These are phyloP conservation scores for Fusarium marasasianum DNA, from an alignment of 2,329 filamentous ascomycete species.

Conservation along the genomic window DNA sequence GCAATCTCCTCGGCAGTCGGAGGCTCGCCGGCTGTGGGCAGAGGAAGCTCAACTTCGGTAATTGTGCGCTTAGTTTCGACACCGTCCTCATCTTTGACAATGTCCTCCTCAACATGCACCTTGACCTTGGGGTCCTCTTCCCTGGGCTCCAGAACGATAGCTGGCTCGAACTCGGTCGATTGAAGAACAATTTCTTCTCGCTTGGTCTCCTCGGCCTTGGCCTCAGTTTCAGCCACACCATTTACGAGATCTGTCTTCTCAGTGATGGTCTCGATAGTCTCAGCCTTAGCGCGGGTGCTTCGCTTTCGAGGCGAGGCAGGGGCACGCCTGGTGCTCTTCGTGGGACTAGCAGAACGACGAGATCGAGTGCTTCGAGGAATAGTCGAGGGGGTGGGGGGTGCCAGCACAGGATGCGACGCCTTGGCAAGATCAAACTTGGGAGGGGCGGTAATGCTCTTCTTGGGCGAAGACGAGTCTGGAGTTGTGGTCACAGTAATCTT, in stretches of 20 bases:
- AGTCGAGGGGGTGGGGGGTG: conserved; percentile 60
- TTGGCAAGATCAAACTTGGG: conserved; percentile 76
- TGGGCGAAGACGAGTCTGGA: conserved; percentile 74
- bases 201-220: conserved; percentile 41
- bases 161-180: conserved; percentile 60
- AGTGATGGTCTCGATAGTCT: conserved; percentile 46
- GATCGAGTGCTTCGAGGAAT: conserved; percentile 58
- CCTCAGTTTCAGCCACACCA: conserved; percentile 26
- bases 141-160: conserved; percentile 59
- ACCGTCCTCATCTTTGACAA: conserved; percentile 63
- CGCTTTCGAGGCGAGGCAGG: conserved; percentile 66
- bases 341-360: conserved; percentile 67
- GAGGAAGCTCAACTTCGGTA: conserved; percentile 79
- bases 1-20: conserved; percentile 81
- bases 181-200: conserved; percentile 53
- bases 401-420: conserved; percentile 52
- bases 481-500: conserved; percentile 72
- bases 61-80: conserved; percentile 76
- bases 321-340: conserved; percentile 58
- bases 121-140: conserved; percentile 70
- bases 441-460: conserved; percentile 80
- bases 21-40: conserved; percentile 66
- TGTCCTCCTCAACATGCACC: conserved; percentile 74
- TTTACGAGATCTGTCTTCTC: conserved; percentile 45
- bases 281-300: conserved; percentile 55